Base-by-base conservation (phyloP, 2,329 filamentous ascomycete species). In the Raffaelea albimanens region DNA sequence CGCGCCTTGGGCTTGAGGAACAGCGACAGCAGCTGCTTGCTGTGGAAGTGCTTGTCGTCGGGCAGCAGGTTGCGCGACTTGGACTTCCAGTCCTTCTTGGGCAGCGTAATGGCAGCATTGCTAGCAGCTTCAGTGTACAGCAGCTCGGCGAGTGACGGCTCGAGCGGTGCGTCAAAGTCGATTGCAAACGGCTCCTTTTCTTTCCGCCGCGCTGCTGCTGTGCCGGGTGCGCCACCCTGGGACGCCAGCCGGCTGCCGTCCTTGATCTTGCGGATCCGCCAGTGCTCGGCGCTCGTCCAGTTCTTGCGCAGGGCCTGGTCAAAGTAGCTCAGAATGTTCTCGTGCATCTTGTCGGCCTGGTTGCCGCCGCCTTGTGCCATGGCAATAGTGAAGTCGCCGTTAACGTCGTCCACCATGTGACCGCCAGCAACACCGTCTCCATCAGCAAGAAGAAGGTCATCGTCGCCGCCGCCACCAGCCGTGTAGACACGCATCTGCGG, bases 21-120 rank as follows among this genome's bases (percentile, higher is more conserved):
- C 1, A 98, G 76, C 44, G 82, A 85, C 7, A 97, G 72, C 1
- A 98, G 73, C 55, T 95, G 87, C 60, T 85, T 86, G 9, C 91
- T 97, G 68, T 90, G 95, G 71, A 98, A 97, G 63, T 97, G 90
- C 66, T 96, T 96, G 67, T 98, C 93, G 59, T 98, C 93, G 2
- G 94, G 91, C 4, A 98, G 79, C 3, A 98, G 75, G 61, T 98
- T 95, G 43, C 88, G 80, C 2, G 85, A 89, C 65, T 95, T 95
- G 36, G 87, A 93, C 63, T 87, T 93, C 88, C 91, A 94, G 64
- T 97, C 89, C 55, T 90, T 87, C 69, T 95, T 96, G 18, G 91
- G 85, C 55, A 98, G 64, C 42, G 82, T 87, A 56, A 97, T 95
- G 36, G 81, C 76, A 4, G 85, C 78, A 61, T 89, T 94, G 45